A percentile compares a stretch with the other conserved stretches of the same genome.
These are phyloP conservation scores for Coccomyxa subellipsoidea DNA, from an alignment of 163 green algal genomes.

Conservation along the genomic window DNA sequence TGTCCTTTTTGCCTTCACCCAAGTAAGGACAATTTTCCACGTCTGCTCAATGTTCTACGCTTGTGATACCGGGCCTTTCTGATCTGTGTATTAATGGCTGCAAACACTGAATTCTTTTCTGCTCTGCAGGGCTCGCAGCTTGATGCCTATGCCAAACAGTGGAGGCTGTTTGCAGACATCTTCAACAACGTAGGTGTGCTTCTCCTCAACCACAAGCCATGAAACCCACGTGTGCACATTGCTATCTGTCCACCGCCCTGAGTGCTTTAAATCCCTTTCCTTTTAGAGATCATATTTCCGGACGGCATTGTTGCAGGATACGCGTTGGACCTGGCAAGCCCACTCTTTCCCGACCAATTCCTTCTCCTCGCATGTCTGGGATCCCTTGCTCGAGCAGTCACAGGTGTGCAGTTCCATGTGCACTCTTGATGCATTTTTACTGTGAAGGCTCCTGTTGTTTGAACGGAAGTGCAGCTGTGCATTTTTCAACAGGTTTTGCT, in stretches of 20 bases:
- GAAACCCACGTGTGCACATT: no score
- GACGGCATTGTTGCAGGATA: conserved; percentile 41
- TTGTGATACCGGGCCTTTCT: no score
- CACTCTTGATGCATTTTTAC: not conserved
- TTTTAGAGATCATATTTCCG: no score
- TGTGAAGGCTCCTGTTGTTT: no score
- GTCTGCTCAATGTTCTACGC: no score
- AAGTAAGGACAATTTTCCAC: no score
- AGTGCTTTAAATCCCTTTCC: not conserved
- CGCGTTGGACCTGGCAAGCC: conserved; percentile 62
- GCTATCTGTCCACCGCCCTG: not conserved
- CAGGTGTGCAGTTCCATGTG: conserved; percentile 17
- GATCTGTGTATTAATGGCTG: no score
- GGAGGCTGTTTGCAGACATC: conserved; percentile 77
- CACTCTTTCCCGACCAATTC: conserved; percentile 48
- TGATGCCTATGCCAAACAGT: conserved; percentile 75
- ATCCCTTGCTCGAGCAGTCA: conserved; percentile 61
- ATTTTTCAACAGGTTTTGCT: no score
- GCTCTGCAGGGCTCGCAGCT: conserved; percentile 47
- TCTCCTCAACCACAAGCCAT: not conserved
- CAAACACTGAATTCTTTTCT: not conserved
- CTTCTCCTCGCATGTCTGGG: conserved; percentile 64
- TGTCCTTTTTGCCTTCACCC: conserved; percentile 61
- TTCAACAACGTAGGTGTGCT: conserved; percentile 71
- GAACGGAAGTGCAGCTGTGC: no score